These are phyloP conservation scores for Penstemon barbatus DNA, from an alignment of 257 asterid species.

Conservation along the genomic window DNA sequence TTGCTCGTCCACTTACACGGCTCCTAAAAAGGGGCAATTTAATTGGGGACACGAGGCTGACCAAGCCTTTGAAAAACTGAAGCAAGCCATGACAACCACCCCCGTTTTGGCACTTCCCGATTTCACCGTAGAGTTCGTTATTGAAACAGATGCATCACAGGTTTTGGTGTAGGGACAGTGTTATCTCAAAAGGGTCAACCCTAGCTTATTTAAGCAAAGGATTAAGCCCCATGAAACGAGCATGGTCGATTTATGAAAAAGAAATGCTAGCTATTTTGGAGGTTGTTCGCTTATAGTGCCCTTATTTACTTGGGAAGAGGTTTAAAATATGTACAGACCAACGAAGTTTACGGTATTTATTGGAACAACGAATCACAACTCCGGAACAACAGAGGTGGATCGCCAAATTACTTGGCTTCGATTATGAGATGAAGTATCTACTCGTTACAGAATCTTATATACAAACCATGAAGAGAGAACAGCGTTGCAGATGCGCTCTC, in stretches of 20 bases:
- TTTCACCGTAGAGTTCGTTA: not conserved
- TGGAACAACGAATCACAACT: slow-evolving; percentile 1
- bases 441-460: too few relatives aligned
- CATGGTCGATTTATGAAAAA: not conserved
- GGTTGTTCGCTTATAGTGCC: not conserved
- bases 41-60: not conserved
- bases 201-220: slow-evolving; percentile 1
- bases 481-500: too few relatives aligned
- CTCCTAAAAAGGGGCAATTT: too few relatives aligned
- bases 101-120: not conserved
- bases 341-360: not conserved
- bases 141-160: slow-evolving; percentile 15
- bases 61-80: not conserved
- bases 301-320: not conserved
- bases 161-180: not conserved
- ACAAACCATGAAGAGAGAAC: too few relatives aligned
- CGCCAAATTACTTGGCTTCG: not conserved
- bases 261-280: not conserved
- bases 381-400: not conserved
- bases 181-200: not conserved
- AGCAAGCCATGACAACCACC: not conserved
- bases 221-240: not conserved
- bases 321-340: slow-evolving; percentile 3
- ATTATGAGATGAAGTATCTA: too few relatives aligned
- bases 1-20: too few relatives aligned